Evolutionary conservation across 495 filamentous ascomycete species (phyloP).

Genomic region (Aspergillus cavernicola): DNA sequence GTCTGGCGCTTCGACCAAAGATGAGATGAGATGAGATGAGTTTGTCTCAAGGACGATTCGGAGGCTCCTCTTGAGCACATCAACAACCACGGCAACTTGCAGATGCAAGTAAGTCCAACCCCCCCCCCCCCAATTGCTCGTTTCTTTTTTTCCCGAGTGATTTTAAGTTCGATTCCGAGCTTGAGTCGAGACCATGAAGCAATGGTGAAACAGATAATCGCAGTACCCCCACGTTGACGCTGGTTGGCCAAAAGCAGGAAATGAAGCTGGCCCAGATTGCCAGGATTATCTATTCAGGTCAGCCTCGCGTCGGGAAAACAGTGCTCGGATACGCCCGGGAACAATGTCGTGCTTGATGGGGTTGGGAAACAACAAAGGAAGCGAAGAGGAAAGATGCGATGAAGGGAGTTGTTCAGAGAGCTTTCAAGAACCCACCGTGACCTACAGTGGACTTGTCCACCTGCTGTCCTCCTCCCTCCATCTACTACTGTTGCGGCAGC

Average conservation of each 20-base stretch:
- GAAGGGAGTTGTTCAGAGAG: too few species aligned
- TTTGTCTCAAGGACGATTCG: background rate
- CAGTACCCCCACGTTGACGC: constrained; percentile 6
- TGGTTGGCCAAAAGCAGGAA: constrained; percentile 10
- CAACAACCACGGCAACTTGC: constrained; percentile 3
- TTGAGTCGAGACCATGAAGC: constrained; percentile 15
- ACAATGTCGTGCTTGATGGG: background rate
- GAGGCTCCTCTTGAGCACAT: background rate
- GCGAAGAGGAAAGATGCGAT: too few species aligned
- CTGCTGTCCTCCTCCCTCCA: too few species aligned
- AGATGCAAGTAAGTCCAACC: background rate
- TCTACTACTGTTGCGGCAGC: too few species aligned
- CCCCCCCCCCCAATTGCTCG: background rate
- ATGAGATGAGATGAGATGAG: background rate
- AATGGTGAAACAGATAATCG: constrained; percentile 22
- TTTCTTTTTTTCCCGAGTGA: constrained; percentile 1
- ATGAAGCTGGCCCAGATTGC: constrained; percentile 13
- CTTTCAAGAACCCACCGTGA: too few species aligned
- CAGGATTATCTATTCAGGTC: background rate
- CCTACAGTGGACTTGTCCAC: too few species aligned
- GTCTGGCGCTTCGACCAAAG: too few species aligned
- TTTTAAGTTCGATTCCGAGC: constrained; percentile 14
- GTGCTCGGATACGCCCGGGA: background rate
- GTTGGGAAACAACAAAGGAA: background rate
- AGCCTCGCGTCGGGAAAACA: constrained; percentile 4